Percentiles rank a stretch among this genome's conserved stretches.
Evolutionary conservation across 2,329 filamentous ascomycete species (phyloP).

Genomic region (Fusarium sp.): DNA sequence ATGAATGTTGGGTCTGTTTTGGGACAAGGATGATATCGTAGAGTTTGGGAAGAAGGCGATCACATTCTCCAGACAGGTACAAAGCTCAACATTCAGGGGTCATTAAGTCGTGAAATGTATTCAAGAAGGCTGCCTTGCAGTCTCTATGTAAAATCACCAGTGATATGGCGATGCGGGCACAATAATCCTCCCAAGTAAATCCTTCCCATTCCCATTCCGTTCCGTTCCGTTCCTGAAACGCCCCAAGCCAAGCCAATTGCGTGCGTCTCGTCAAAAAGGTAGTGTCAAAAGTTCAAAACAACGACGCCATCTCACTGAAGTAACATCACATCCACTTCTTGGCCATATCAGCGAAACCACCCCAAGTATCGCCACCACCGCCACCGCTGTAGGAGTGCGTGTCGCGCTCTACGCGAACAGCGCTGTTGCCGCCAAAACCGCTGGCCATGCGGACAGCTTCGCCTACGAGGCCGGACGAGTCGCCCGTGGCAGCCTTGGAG

Average conservation of each 20-base stretch:
- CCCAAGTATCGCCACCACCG: constrained; percentile 47
- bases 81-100: neutral
- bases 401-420: constrained; percentile 48
- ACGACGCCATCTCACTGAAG: constrained; percentile 2
- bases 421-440: constrained; percentile 43
- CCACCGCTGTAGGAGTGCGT: constrained; percentile 49
- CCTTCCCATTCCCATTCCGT: neutral
- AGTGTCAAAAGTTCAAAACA: neutral
- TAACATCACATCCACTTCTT: constrained; percentile 54
- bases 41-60: constrained; percentile 4
- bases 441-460: constrained; percentile 66
- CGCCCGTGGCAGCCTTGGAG: constrained; percentile 58
- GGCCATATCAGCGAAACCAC: constrained; percentile 51
- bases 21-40: neutral
- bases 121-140: constrained; percentile 19
- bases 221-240: constrained; percentile 33
- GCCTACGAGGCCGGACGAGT: constrained; percentile 60
- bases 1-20: neutral
- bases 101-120: constrained; percentile 36
- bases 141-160: constrained; percentile 14
- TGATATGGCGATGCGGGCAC: neutral
- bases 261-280: constrained; percentile 9
- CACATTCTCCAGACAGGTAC: constrained; percentile 14
- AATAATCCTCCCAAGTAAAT: constrained; percentile 7
- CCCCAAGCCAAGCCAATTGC: constrained; percentile 24